A percentile compares a stretch with the other conserved stretches of the same genome.
Evolutionary conservation across 1,139 yeast genomes (phyloP).

Genomic region (Chernovozyma sophiae-reginae): DNA sequence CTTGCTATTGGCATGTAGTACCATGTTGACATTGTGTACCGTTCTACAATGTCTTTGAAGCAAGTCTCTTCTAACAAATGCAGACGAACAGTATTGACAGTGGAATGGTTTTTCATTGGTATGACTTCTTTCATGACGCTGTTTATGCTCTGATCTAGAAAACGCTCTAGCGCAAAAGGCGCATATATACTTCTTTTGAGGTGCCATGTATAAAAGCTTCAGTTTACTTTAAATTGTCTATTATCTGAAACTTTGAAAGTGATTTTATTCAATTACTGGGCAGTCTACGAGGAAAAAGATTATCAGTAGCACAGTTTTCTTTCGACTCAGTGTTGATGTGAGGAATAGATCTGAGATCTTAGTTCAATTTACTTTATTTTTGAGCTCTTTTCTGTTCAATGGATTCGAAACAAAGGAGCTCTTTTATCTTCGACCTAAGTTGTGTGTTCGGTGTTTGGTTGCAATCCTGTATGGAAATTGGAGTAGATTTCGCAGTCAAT

Average conservation of each 20-base stretch:
- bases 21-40: conserved; percentile 50
- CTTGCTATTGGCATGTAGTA: conserved; percentile 6
- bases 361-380: too few species aligned
- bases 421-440: too few species aligned
- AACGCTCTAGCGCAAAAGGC: conserved; percentile 79
- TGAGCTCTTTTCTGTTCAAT: too few species aligned
- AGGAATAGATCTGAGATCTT: too few species aligned
- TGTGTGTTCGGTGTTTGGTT: too few species aligned
- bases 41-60: conserved; percentile 75
- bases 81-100: conserved; percentile 65
- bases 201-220: conserved; percentile 34
- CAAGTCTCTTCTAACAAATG: conserved; percentile 73
- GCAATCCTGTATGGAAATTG: not conserved
- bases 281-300: too few species aligned
- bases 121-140: conserved; percentile 80
- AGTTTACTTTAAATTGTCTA: too few species aligned
- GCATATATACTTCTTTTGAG: conserved; percentile 66
- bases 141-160: conserved; percentile 76
- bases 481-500: not conserved
- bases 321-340: too few species aligned
- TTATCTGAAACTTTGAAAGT: too few species aligned
- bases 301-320: too few species aligned
- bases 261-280: too few species aligned
- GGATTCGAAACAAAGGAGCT: too few species aligned
- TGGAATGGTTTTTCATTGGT: conserved; percentile 81